Evolutionary conservation across 2,329 filamentous ascomycete genomes (phyloP), one percentile per base, ranked within the genome.

Genomic region (Neonectria faginata): DNA sequence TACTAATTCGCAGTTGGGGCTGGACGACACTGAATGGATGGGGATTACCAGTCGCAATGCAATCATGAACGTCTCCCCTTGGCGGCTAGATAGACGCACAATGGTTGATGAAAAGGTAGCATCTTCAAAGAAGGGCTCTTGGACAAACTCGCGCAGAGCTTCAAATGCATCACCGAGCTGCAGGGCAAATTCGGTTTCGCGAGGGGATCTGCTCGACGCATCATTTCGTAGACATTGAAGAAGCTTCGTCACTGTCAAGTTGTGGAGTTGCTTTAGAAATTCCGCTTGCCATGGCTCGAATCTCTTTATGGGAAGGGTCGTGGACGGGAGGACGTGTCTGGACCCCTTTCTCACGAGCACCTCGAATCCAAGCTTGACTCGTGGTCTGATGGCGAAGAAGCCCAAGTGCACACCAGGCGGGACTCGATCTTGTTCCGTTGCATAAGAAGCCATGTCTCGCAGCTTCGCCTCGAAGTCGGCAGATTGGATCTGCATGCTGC

Each of bases 401-500:
- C 85, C 86, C 1, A 90, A 61, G 66, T 90, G 86, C 8, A 89
- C 83, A 2, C 85, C 86, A 0, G 85, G 79, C 8, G 82, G 79
- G 18, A 86, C 77, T 69, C 84, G 83, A 10, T 78, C 80, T 60
- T 76, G 80, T 66, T 79, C 78, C 62, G 79, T 79, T 2, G 81
- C 82, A 75, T 88, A 92, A 18, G 80, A 82, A 16, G 87, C 85
- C 84, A 97, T 92, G 31, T 85, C 84, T 11, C 82, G 80, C 10
- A 97, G 80, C 60, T 89, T 88, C 6, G 78, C 75, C 50, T 86
- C 83, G 3, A 97, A 81, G 18, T 88, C 86, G 1, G 82, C 78
- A 2, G 84, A 83, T 52, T 89, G 85, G 60, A 97, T 89, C 73
- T 95, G 92, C 84, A 97, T 91, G 67, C 88, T 90, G 25, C 88